Evolutionary conservation across 2,329 filamentous ascomycete genomes (phyloP).

Genomic region (Sarocladiaceae sp.): DNA sequence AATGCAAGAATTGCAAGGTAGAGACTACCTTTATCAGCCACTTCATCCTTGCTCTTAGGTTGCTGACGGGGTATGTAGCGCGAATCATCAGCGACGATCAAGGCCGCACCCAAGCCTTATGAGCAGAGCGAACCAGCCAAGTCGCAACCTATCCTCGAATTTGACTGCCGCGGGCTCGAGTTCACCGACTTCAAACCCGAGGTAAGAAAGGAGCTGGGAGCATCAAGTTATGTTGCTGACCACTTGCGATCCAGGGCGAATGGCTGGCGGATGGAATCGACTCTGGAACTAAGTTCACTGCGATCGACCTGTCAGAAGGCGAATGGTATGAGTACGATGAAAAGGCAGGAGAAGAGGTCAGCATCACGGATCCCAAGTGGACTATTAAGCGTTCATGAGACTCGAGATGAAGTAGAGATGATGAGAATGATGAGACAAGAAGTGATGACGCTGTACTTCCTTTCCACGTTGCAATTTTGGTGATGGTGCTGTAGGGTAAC

Average conservation of each 20-base stretch:
- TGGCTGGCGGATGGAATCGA: constrained; percentile 82
- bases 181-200: constrained; percentile 88
- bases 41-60: neutral
- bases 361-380: constrained; percentile 85
- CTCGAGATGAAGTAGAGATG: neutral
- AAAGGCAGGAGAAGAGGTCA: constrained; percentile 85
- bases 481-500: too few relatives aligned
- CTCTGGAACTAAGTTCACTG: constrained; percentile 72
- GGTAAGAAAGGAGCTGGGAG: constrained; percentile 38
- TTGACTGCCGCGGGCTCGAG: constrained; percentile 91
- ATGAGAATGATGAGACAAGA: neutral
- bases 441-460: too few relatives aligned
- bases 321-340: constrained; percentile 99
- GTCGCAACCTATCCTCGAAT: constrained; percentile 72
- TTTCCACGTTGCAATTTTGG: too few relatives aligned
- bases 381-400: constrained; percentile 45
- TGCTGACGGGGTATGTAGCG: constrained; percentile 40
- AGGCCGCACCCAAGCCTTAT: constrained; percentile 65
- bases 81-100: constrained; percentile 82
- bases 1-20: constrained; percentile 96
- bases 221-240: constrained; percentile 10
- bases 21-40: constrained; percentile 11
- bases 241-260: constrained; percentile 56
- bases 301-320: constrained; percentile 76
- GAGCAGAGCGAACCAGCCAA: constrained; percentile 65